Conservation (phyloP, 108 stramenopile species). For the Pseudonitzschia pungens region DNA sequence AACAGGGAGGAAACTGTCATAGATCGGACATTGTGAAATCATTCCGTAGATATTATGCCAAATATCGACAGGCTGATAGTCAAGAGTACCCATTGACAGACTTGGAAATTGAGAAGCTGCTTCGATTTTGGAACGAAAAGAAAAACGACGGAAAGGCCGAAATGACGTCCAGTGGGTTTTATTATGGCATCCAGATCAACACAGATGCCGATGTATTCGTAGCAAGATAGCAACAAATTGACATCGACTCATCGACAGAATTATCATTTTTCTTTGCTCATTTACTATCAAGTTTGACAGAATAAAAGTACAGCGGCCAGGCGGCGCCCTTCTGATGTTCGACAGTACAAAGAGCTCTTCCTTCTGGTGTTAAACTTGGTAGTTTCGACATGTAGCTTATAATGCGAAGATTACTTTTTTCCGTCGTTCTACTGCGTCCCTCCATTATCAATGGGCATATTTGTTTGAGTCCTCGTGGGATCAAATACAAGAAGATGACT, state of each 20-base stretch:
- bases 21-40: conserved; percentile 69
- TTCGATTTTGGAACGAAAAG: conserved; percentile 62
- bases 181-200: conserved; percentile 67
- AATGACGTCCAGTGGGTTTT: conserved; percentile 79
- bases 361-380: conserved; percentile 38
- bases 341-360: conserved; percentile 47
- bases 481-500: conserved; percentile 78
- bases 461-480: conserved; percentile 77
- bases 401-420: conserved; percentile 25
- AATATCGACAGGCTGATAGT: conserved; percentile 70
- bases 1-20: conserved; percentile 61
- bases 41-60: conserved; percentile 82
- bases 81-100: conserved; percentile 65
- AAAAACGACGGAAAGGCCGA: conserved; percentile 48
- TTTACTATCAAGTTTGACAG: background rate
- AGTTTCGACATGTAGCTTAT: conserved; percentile 80
- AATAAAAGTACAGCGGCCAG: conserved; percentile 75
- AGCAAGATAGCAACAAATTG: background rate
- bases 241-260: background rate
- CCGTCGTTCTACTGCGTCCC: background rate
- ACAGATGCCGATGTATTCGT: conserved; percentile 66
- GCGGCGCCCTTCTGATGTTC: conserved; percentile 70
- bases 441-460: conserved; percentile 42
- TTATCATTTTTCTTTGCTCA: background rate
- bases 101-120: conserved; percentile 76